Evolutionary conservation across 805 yeast genomes (phyloP).

Genomic region (Helenozyma baotianmanensis): DNA sequence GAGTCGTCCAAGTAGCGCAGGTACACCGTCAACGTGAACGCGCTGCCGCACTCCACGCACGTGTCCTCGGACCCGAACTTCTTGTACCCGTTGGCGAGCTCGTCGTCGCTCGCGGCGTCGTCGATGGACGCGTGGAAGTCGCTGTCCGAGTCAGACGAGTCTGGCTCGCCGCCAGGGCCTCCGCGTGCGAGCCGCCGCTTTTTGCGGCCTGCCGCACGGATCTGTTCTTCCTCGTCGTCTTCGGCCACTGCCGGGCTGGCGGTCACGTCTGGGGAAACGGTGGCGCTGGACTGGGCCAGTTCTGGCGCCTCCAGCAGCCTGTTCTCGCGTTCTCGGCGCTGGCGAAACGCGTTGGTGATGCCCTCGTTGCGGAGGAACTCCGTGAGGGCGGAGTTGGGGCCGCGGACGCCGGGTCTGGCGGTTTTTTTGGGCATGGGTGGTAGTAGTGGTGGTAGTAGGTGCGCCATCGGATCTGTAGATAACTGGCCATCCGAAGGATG

Average conservation of each 20-base stretch:
- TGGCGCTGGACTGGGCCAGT: too few species aligned
- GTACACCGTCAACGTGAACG: conserved; percentile 62
- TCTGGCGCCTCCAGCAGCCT: too few species aligned
- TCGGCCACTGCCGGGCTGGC: conserved; percentile 8
- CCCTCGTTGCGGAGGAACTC: conserved; percentile 87
- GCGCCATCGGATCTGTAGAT: too few species aligned
- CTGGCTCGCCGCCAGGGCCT: conserved; percentile 1
- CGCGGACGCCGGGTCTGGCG: conserved; percentile 38
- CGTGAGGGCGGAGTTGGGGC: conserved; percentile 85
- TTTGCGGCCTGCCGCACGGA: conserved; percentile 1
- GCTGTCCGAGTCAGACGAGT: neutral
- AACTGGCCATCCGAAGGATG: too few species aligned
- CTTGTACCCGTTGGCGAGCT: conserved; percentile 21
- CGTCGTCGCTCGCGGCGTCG: conserved; percentile 19
- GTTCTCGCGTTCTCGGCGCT: conserved; percentile 15
- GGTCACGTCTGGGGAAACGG: too few species aligned
- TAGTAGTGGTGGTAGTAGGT: too few species aligned
- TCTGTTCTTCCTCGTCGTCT: conserved; percentile 6
- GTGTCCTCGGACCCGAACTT: conserved; percentile 50
- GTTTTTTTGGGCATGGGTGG: too few species aligned
- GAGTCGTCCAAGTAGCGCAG: conserved; percentile 48
- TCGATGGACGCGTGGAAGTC: conserved; percentile 7
- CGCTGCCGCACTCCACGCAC: conserved; percentile 59
- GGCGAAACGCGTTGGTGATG: conserved; percentile 74
- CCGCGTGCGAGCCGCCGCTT: conserved; percentile 1